These are phyloP conservation scores for Phalaenopsis hybrid DNA, from an alignment of 116 monocot genomes.

Conservation along the genomic window DNA sequence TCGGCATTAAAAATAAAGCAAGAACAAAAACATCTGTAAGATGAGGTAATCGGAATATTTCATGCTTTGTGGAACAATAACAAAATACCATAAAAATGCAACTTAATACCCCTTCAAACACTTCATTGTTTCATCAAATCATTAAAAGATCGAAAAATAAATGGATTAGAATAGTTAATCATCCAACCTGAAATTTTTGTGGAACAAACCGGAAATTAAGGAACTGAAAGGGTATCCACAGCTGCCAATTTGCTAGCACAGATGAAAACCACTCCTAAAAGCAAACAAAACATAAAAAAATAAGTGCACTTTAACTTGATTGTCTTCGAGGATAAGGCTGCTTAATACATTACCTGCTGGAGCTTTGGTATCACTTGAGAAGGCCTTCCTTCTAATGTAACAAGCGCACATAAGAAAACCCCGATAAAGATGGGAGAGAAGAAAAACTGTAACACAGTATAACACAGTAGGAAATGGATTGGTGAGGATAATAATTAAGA, in stretches of 20 bases:
- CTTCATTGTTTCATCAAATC: neutral
- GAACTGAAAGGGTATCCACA: conserved; percentile 98
- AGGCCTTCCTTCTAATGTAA: conserved; percentile 81
- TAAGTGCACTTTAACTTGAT: neutral
- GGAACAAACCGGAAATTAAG: conserved; percentile 93
- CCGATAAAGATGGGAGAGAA: conserved; percentile 92
- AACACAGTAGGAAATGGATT: neutral
- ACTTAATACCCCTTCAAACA: neutral
- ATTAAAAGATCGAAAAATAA: neutral
- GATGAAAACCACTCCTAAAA: conserved; percentile 83
- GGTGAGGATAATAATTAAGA: neutral
- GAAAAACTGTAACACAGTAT: conserved; percentile 44
- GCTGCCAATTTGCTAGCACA: conserved; percentile 85
- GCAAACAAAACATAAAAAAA: conserved; percentile 8
- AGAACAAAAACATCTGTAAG: neutral
- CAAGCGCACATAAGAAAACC: conserved; percentile 59
- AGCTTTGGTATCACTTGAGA: conserved; percentile 78
- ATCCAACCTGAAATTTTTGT: conserved; percentile 76
- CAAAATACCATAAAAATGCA: neutral
- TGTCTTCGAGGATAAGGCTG: neutral
- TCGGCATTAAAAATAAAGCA: neutral
- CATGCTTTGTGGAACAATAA: neutral
- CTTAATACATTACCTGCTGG: conserved; percentile 47
- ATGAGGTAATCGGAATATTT: neutral
- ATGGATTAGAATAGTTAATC: neutral